phyloP scores from a whole-genome alignment of 371 early-diverging fungal species.

The Rhizopus arrhizus region DNA sequence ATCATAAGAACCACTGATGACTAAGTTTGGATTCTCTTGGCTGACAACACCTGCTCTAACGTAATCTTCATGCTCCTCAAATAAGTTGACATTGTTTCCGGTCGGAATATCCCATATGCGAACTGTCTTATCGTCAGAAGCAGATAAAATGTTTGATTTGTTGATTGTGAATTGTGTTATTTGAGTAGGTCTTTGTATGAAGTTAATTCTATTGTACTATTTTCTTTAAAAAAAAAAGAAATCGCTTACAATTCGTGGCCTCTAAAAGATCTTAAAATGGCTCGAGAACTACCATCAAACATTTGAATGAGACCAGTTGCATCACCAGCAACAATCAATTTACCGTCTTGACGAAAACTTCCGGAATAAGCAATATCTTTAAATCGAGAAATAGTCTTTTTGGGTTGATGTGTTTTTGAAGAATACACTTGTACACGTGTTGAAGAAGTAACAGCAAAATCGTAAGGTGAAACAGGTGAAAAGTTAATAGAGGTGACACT shows the following conservation, averaged over 20 bases:
- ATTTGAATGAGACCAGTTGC: slow-evolving; percentile 86
- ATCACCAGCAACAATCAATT: slow-evolving; percentile 92
- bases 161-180: slow-evolving; percentile 78
- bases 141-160: slow-evolving; percentile 81
- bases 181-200: slow-evolving; percentile 71
- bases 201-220: not conserved
- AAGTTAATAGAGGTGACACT: slow-evolving; percentile 85
- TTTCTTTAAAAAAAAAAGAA: not conserved
- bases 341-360: slow-evolving; percentile 83
- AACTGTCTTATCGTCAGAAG: slow-evolving; percentile 90
- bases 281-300: slow-evolving; percentile 77
- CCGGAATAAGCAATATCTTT: slow-evolving; percentile 84
- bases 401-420: slow-evolving; percentile 74
- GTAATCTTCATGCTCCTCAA: slow-evolving; percentile 89
- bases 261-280: slow-evolving; percentile 83
- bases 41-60: slow-evolving; percentile 78
- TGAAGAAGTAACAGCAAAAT: slow-evolving; percentile 88
- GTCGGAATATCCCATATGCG: slow-evolving; percentile 92
- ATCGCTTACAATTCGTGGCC: slow-evolving; percentile 78
- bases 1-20: slow-evolving; percentile 93
- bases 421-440: slow-evolving; percentile 91
- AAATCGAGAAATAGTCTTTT: slow-evolving; percentile 90
- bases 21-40: slow-evolving; percentile 76
- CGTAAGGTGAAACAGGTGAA: slow-evolving; percentile 81
- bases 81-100: slow-evolving; percentile 70